phyloP scores from a whole-genome alignment of 345 rosid genomes.

The Acer saccharum region DNA sequence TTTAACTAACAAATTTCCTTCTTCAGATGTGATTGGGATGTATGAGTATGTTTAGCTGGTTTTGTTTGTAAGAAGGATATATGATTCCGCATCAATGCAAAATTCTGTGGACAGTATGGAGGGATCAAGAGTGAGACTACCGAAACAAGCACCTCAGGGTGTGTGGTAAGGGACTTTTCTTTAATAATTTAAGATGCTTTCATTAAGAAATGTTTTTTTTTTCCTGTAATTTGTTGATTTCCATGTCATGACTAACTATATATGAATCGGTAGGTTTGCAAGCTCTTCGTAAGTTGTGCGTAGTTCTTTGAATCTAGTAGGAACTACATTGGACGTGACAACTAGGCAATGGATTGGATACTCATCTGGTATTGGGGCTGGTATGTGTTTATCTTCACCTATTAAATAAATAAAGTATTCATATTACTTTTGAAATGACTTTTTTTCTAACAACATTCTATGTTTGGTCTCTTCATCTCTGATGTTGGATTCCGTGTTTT shows the following conservation, averaged over 20 bases:
- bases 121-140: conserved; percentile 79
- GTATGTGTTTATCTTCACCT: conserved; percentile 38
- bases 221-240: conserved; percentile 22
- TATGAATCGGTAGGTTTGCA: conserved; percentile 85
- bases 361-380: conserved; percentile 97
- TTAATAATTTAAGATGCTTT: conserved; percentile 3
- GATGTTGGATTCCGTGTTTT: conserved; percentile 26
- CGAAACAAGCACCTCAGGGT: conserved; percentile 96
- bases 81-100: conserved; percentile 53
- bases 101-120: conserved; percentile 80
- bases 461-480: conserved; percentile 20
- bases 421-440: background rate
- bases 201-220: conserved; percentile 12
- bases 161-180: conserved; percentile 52
- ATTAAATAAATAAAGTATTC: too few species aligned
- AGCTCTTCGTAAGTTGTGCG: conserved; percentile 89
- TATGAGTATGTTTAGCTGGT: conserved; percentile 34
- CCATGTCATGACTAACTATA: conserved; percentile 63
- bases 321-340: conserved; percentile 80
- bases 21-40: conserved; percentile 26
- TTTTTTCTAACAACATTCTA: conserved; percentile 6
- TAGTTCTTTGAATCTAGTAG: conserved; percentile 81
- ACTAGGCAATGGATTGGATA: conserved; percentile 90
- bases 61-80: conserved; percentile 48
- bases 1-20: conserved; percentile 20